Evolutionary conservation across 139 green algal species (phyloP), one percentile per base, ranked within the genome.

Genomic region (Chlamydomonas asymmetrica): DNA sequence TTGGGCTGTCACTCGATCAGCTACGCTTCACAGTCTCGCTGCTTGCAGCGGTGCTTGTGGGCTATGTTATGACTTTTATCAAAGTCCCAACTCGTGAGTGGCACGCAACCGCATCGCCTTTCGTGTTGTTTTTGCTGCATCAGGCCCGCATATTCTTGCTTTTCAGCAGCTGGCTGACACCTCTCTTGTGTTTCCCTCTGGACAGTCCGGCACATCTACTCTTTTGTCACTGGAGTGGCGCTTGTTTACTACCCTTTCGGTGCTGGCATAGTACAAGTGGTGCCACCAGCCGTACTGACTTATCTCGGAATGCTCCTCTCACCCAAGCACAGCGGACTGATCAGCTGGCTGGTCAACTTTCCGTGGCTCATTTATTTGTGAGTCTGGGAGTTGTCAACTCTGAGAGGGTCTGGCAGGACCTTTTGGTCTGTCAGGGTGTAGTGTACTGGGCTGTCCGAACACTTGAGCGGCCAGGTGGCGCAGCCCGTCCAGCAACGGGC

Each of bases 191-290:
- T 48, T 72, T 6, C 6, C 45, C 49, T 8, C 40, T 31, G 34
- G 31, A 74, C 85, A 94, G 90, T 64, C 2, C 73, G 88, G 0
- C 89, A 95, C 70, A 59, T 93, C 0, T 97, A 93, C 74, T 69
- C 82, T 13, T 2, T 88, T 1, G 18, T 90, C 1, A 81, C 80
- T 22, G 92, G 92, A 39, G 76, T 94, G 25, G 9, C 75, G 2
- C 77, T 97, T 0, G 71, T 94, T 2, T 93, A 93, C 78, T 97
- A 93, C 61, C 90, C 90, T 2, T 97, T 96, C 67, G 91, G 91
- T 27, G 87, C 74, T 43, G 84, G 88, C 29, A 73, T 87, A 7
- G 22, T 92, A 3, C 86, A 92, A n/a, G 73, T 76, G 2, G 3
- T 94, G 0, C 63, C 89, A 2, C 83, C 90, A 2, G 60, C 75